Evolutionary conservation across 768 basidiomycete genomes (phyloP), one percentile per base, ranked within the genome.

Genomic region (Wakefieldia striispora): DNA sequence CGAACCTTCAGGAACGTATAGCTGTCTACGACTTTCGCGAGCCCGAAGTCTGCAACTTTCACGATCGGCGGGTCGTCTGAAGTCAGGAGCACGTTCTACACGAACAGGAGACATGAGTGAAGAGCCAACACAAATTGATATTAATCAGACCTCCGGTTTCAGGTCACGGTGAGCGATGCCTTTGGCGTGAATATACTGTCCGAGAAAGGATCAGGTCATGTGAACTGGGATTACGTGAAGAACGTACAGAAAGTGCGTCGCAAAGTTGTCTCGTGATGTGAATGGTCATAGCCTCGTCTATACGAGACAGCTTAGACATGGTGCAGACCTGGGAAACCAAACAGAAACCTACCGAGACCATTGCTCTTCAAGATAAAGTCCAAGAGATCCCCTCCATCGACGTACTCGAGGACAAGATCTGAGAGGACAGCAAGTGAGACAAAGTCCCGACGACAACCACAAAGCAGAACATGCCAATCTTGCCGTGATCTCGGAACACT

Each of bases 11-110:
- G 70, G 79, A 88, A 86, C 0, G 88, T 91, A 56, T 81, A 64
- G 54, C 82, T 84, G 54, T 91, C 84, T 20, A 91, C 83, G n/a
- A 87, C 82, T 65, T 98, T 99, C 1, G 95, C 95, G 7, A 97
- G 80, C 4, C 95, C 95, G 63, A 97, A 99, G 67, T 97, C 95
- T 3, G 95, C 95, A 14, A 97, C 86, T 63, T 97, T 97, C 58
- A 91, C 82, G 1, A 71, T 67, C 0, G 88, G 88, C 0, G 88
- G 88, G 2, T 73, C 55, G 36, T 84, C 80, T 10, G 63, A 72
- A 1, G 92, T 94, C n/a, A 97, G 68, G 2, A 95, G 78, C 7
- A 95, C 82, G 57, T 95, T 95, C 85, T 90, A 49, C 49, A 20
- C 7, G 13, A 33, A 39, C 24, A 23, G 17, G 12, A 9, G 10